These are phyloP conservation scores for Allium fistulosum DNA, from an alignment of 106 monocot species.

Conservation along the genomic window DNA sequence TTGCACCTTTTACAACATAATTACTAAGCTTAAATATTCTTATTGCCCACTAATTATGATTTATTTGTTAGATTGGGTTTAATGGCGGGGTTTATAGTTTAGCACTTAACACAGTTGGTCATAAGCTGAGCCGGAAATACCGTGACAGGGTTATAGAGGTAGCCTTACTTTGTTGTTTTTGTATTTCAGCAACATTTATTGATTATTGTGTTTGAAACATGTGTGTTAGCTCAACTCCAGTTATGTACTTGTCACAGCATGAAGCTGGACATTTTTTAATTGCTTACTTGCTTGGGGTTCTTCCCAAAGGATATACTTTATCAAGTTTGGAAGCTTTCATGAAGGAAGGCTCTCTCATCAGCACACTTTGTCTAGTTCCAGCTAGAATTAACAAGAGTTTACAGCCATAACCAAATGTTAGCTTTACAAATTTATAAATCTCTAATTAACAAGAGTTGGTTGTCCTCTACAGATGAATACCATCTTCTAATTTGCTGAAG, in stretches of 20 bases:
- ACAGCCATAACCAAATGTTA: too few relatives aligned
- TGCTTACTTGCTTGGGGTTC: conserved; percentile 87
- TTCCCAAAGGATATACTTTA: conserved; percentile 72
- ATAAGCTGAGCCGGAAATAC: conserved; percentile 67
- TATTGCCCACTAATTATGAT: not conserved
- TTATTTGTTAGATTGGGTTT: conserved; percentile 52
- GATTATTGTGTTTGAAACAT: not conserved
- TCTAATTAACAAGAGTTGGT: too few relatives aligned
- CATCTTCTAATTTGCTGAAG: too few relatives aligned
- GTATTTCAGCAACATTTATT: too few relatives aligned
- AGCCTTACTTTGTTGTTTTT: not conserved
- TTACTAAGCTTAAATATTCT: not conserved
- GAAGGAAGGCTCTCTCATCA: conserved; percentile 66
- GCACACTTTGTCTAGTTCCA: too few relatives aligned
- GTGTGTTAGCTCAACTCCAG: not conserved
- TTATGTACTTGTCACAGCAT: conserved; percentile 31
- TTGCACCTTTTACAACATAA: not conserved
- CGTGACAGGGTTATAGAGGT: conserved; percentile 88
- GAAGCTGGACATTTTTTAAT: conserved; percentile 91
- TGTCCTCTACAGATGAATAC: too few relatives aligned
- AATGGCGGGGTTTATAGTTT: conserved; percentile 69
- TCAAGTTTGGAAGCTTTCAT: conserved; percentile 72
- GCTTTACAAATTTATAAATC: too few relatives aligned
- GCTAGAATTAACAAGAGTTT: too few relatives aligned
- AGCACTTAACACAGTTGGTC: conserved; percentile 77